phyloP scores from a whole-genome alignment of 2,329 filamentous ascomycete species.

The Annulohypoxylon truncatum region DNA sequence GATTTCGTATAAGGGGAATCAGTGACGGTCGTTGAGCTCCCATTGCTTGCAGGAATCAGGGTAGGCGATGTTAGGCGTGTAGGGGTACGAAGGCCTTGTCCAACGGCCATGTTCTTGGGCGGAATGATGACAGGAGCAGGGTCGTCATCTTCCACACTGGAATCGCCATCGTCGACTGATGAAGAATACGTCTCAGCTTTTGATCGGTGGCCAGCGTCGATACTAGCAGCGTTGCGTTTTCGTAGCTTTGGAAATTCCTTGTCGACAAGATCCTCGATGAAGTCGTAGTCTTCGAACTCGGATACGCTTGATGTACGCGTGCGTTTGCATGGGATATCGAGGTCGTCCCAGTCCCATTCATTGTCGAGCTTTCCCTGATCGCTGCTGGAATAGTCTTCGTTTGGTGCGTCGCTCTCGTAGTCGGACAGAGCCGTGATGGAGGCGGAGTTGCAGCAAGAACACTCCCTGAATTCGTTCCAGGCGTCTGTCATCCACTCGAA shows the following conservation, averaged over 20 bases:
- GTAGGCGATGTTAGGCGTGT: neutral
- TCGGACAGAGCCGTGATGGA: constrained; percentile 6
- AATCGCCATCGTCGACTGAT: neutral
- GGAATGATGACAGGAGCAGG: constrained; percentile 36
- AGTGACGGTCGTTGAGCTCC: neutral
- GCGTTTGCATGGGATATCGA: constrained; percentile 25
- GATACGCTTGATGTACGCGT: neutral
- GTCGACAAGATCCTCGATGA: constrained; percentile 40
- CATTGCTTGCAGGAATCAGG: neutral
- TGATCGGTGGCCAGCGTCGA: neutral
- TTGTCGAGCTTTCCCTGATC: neutral
- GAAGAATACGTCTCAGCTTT: neutral
- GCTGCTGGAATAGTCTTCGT: neutral
- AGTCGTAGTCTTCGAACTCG: constrained; percentile 31
- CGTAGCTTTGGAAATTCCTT: constrained; percentile 41
- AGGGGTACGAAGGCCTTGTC: neutral
- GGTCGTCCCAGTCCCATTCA: constrained; percentile 41
- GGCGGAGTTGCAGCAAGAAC: constrained; percentile 10
- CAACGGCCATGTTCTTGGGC: constrained; percentile 40
- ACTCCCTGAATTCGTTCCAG: constrained; percentile 37
- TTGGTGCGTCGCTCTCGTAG: neutral
- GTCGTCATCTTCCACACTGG: constrained; percentile 4
- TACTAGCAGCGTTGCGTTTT: neutral
- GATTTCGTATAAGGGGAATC: neutral
- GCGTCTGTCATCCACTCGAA: constrained; percentile 34